These are phyloP conservation scores for Pyrenophora seminiperda DNA, from an alignment of 2,329 filamentous ascomycete genomes.

Conservation along the genomic window DNA sequence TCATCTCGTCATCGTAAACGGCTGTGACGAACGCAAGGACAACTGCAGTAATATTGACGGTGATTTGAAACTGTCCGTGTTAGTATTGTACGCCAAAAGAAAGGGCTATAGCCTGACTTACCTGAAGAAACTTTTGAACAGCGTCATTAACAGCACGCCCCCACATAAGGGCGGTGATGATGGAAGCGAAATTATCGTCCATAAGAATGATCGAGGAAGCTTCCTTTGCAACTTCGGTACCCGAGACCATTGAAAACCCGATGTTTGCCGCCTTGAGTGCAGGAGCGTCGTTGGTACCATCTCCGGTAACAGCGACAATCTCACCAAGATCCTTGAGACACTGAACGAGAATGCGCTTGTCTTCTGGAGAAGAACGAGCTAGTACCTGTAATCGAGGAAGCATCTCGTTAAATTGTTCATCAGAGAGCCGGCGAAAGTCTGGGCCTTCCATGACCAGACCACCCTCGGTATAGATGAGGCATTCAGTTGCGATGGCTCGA, in stretches of 20 bases:
- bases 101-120: slow-evolving; percentile 41
- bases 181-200: slow-evolving; percentile 97
- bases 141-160: slow-evolving; percentile 98
- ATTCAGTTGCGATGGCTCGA: slow-evolving; percentile 93
- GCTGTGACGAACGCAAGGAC: slow-evolving; percentile 97
- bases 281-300: slow-evolving; percentile 96
- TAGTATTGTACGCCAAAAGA: background rate
- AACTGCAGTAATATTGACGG: slow-evolving; percentile 96
- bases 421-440: slow-evolving; percentile 83
- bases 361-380: slow-evolving; percentile 91
- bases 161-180: slow-evolving; percentile 91
- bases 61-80: slow-evolving; percentile 74
- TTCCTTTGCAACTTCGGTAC: slow-evolving; percentile 93
- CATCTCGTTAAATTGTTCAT: slow-evolving; percentile 77
- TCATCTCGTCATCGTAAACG: slow-evolving; percentile 80
- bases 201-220: slow-evolving; percentile 96
- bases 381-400: slow-evolving; percentile 85
- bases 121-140: slow-evolving; percentile 91
- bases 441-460: slow-evolving; percentile 84
- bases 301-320: slow-evolving; percentile 97
- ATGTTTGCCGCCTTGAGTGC: slow-evolving; percentile 98
- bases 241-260: slow-evolving; percentile 92
- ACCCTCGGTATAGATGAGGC: slow-evolving; percentile 80
- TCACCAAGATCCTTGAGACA: slow-evolving; percentile 87
- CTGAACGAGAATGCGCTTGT: slow-evolving; percentile 95